Evolutionary conservation across 176 grass and related monocot genomes (phyloP).

Genomic region (Zea luxurians): DNA sequence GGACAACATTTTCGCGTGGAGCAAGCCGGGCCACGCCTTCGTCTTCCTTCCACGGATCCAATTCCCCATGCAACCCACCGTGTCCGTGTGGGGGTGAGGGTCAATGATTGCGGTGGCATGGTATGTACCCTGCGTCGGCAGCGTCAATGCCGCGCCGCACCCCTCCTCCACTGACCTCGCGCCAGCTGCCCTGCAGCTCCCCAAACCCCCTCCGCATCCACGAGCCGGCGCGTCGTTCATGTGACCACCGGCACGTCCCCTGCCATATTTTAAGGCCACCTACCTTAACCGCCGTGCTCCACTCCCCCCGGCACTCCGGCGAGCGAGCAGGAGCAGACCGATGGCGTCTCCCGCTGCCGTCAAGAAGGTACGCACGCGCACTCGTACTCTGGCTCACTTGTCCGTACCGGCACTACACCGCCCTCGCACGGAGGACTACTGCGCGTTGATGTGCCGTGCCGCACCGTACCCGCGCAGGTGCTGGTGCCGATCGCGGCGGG

Average conservation of each 20-base stretch:
- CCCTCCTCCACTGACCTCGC: neutral
- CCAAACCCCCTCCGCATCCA: neutral
- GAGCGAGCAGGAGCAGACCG: neutral
- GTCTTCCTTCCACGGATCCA: no score
- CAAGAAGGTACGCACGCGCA: constrained; percentile 38
- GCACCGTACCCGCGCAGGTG: constrained; percentile 38
- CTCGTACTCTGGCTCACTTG: neutral
- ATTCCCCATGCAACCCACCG: no score
- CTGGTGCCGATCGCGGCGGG: constrained; percentile 67
- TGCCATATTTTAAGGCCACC: neutral
- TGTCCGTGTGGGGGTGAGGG: neutral
- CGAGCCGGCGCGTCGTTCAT: neutral
- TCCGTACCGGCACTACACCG: neutral
- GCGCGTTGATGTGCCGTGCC: neutral
- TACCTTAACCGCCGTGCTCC: neutral
- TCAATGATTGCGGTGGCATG: neutral
- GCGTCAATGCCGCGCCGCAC: neutral
- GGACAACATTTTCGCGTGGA: no score
- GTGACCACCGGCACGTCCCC: neutral
- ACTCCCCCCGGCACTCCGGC: neutral
- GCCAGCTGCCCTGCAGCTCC: neutral
- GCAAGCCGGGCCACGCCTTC: no score
- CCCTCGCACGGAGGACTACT: neutral
- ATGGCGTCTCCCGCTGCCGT: constrained; percentile 21
- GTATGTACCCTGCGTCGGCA: neutral